Evolutionary conservation across 2,329 filamentous ascomycete species (phyloP).

Genomic region (Ophiostoma triangulosporum): DNA sequence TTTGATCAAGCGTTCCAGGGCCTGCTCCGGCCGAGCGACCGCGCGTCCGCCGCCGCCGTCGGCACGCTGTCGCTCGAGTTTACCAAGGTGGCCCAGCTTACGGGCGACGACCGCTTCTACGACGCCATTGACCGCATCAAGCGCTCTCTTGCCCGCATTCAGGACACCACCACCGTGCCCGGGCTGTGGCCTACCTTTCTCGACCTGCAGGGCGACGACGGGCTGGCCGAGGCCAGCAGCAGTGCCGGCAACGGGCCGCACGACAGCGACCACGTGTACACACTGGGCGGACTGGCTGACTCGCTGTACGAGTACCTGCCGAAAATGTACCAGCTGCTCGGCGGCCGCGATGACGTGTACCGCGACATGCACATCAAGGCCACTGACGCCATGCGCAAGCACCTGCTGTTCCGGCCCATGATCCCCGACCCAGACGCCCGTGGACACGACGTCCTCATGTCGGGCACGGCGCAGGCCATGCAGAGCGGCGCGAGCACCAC

Average conservation of each 20-base stretch:
- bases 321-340: slow-evolving; percentile 52
- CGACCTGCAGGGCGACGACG: slow-evolving; percentile 31
- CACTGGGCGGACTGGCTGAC: slow-evolving; percentile 40
- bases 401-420: slow-evolving; percentile 60
- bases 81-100: slow-evolving; percentile 55
- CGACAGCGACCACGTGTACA: slow-evolving; percentile 14
- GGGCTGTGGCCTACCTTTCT: slow-evolving; percentile 62
- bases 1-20: slow-evolving; percentile 4
- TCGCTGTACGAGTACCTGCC: slow-evolving; percentile 47
- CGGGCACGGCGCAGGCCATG: slow-evolving; percentile 26
- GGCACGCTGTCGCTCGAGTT: slow-evolving; percentile 63
- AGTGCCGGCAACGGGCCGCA: slow-evolving; percentile 10
- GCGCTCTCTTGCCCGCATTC: slow-evolving; percentile 51
- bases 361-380: slow-evolving; percentile 48
- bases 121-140: slow-evolving; percentile 65
- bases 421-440: slow-evolving; percentile 27
- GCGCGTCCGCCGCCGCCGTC: slow-evolving; percentile 20
- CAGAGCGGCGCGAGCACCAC: slow-evolving; percentile 1
- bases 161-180: slow-evolving; percentile 56
- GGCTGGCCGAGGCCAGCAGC: slow-evolving; percentile 9
- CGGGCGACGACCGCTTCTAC: slow-evolving; percentile 54
- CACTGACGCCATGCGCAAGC: slow-evolving; percentile 43
- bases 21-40: not conserved
- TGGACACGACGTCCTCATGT: slow-evolving; percentile 49
- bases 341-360: slow-evolving; percentile 48